Base-by-base conservation (phyloP, 1,284 basidiomycete species). In the Thelephora terrestris region DNA sequence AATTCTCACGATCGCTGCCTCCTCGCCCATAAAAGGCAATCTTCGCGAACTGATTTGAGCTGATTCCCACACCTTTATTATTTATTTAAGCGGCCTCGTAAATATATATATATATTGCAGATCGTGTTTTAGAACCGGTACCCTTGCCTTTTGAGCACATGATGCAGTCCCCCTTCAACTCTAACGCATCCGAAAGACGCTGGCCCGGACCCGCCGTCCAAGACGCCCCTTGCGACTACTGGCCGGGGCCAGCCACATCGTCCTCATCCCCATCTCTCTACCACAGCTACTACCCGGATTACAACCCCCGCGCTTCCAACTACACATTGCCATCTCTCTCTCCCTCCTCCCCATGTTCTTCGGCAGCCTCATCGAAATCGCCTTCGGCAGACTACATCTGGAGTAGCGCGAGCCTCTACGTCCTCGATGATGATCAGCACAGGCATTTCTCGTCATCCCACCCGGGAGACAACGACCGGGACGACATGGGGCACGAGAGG, bases 351-450 rank as follows among this genome's bases (percentile, higher is more conserved):
- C 38, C 35, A 37, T 53, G 23, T 48, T 34, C 43, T 9, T 50
- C 35, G 24, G 44, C 48, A 4, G 32, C 34, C 14, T 37, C 51
- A 46, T 17, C 49, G 17, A 23, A 46, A 23, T 4, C 43, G n/a
- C 38, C 47, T 38, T 43, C 47, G 32, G 6, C 50, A 44, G 7
- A 47, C 51, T 18, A 46, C 46, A 47, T 50, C 43, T 56, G 57
- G 55, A 43, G 47, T 46, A 39, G 32, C 40, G 14, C 45, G 21
- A 47, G 46, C 4, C 56, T 55, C 50, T 55, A 55, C 48, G 47
- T 50, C 48, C 50, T 54, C 50, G 52, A 53, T 24, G 48, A 50
- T 20, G 36, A 48, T 23, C 50, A 51, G 29, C 32, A 39, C 50
- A 21, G 37, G 43, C 23, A 17, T 45, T 1, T 48, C 40, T 25